Conservation (phyloP, 140 eudicot genomes). For the Artemisia princeps region DNA sequence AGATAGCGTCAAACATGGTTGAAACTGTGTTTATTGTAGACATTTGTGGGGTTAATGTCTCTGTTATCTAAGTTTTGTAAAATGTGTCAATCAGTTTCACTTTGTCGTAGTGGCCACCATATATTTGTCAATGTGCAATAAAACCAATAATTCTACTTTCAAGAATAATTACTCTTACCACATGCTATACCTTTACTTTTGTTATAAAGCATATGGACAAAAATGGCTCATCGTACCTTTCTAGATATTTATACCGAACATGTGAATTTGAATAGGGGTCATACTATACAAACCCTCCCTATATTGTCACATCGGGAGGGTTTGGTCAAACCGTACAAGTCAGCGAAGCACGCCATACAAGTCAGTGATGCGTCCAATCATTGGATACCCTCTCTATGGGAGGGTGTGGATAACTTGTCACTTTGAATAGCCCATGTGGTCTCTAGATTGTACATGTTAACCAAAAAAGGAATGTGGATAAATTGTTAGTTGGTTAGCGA, state of each 20-base stretch:
- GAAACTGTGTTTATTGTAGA: background rate
- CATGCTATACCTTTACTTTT: constrained; percentile 9
- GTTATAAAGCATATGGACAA: background rate
- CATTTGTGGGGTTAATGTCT: background rate
- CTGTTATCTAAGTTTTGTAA: background rate
- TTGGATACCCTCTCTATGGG: no score
- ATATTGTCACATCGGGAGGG: no score
- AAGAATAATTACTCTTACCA: background rate
- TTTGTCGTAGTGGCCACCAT: background rate
- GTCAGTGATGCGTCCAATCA: no score
- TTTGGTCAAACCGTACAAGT: no score
- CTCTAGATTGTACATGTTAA: no score
- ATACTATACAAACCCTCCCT: no score
- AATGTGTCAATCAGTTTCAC: background rate
- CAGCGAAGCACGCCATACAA: no score
- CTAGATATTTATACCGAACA: constrained; percentile 1
- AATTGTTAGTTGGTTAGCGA: background rate
- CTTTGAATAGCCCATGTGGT: no score
- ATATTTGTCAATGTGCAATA: background rate
- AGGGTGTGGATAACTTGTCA: no score
- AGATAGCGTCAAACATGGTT: background rate
- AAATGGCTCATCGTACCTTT: background rate
- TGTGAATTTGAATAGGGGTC: background rate
- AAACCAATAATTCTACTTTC: constrained; percentile 20
- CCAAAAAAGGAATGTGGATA: no score